Base-by-base conservation (phyloP, 2,329 filamentous ascomycete species). In the Talaromyces sp. region DNA sequence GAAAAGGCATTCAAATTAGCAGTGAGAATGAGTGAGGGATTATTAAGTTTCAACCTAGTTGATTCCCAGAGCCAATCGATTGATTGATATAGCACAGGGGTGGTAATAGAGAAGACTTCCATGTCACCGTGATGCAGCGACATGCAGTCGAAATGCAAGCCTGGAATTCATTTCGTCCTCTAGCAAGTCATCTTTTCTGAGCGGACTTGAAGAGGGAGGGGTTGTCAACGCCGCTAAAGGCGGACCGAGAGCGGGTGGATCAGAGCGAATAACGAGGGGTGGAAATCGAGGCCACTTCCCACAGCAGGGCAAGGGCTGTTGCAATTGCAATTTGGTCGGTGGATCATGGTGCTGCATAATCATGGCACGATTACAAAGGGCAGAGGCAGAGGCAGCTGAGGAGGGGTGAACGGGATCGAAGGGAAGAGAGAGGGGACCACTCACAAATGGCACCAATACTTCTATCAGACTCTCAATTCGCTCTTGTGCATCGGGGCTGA, bases 391-490 rank as follows among this genome's bases (percentile, higher is more conserved):
- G 52, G 33, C 21, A 28, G 39, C 39, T 58, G 58, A 40, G 39
- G 58, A 39, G 50, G 31, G 63, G 35, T 42, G 31, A n/a, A 59
- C 25, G 25, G n/a, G 37, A 62, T 37, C 5, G 56, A 48, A 39
- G 23, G 37, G 39, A 37, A 65, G 66, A 71, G 63, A 67, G 67
- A 65, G 63, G 62, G 62, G 67, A 59, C 64, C 59, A 66, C 90
- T 88, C 79, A 96, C 92, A 79, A 93, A 96, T 46, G 88, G 88
- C 66, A 86, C 86, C 83, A 96, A 84, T 58, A 85, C 82, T 35
- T 81, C 79, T 67, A 96, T 79, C 23, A 92, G 77, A 42, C 84
- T 81, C 58, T 82, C 80, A 59, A 96, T 82, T 70, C 84, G 84
- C 33, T 87, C 83, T 75, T 92, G 83, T 16, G 85, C 86, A 69